Evolutionary conservation across 768 basidiomycete genomes (phyloP).

Genomic region (Nidularia pulvinata): DNA sequence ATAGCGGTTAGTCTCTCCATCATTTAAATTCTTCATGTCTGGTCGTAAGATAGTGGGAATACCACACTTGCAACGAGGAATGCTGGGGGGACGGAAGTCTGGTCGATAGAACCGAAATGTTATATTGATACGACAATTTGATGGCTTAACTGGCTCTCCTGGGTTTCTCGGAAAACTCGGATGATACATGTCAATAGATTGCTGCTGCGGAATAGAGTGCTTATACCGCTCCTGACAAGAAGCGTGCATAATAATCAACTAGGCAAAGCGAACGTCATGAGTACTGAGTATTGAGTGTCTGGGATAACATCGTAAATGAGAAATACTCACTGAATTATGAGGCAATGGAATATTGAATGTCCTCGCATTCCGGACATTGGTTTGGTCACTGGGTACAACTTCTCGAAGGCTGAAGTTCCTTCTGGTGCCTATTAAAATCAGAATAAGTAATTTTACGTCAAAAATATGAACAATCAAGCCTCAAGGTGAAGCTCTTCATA

Average conservation of each 20-base stretch:
- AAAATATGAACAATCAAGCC: conserved; percentile 1
- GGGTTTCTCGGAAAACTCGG: conserved; percentile 45
- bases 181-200: conserved; percentile 68
- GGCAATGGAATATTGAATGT: conserved; percentile 77
- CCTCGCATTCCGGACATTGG: conserved; percentile 52
- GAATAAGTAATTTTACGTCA: background rate
- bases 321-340: conserved; percentile 70
- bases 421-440: conserved; percentile 48
- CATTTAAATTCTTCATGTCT: conserved; percentile 75
- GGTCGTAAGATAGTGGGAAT: conserved; percentile 70
- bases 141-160: conserved; percentile 35
- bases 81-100: conserved; percentile 67
- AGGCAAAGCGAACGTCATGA: conserved; percentile 1
- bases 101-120: conserved; percentile 89
- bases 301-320: background rate
- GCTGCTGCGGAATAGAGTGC: conserved; percentile 75
- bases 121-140: conserved; percentile 79
- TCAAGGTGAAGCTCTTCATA: background rate
- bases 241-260: conserved; percentile 90
- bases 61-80: conserved; percentile 73
- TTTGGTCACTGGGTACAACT: conserved; percentile 67
- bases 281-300: background rate
- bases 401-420: conserved; percentile 77
- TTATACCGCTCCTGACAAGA: conserved; percentile 84
- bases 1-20: conserved; percentile 55